phyloP scores from a whole-genome alignment of 139 green algal genomes.

The Zygnema circumcarinatum region DNA sequence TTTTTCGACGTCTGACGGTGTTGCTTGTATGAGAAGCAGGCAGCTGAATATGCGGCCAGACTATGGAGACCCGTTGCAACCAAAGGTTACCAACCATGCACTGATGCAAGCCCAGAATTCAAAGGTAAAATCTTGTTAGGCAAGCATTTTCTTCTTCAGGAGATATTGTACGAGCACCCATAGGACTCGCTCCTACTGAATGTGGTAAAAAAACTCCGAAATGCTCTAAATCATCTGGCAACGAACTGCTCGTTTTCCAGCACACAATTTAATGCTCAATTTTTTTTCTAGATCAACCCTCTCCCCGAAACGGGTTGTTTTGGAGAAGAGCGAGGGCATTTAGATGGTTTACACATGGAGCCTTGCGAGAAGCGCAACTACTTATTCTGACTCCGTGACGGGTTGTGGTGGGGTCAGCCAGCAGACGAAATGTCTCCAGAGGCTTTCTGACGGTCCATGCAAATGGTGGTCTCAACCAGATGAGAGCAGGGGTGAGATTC shows the following conservation, averaged over 20 bases:
- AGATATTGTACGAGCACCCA: too few species aligned
- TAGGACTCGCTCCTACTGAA: too few species aligned
- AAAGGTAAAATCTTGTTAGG: constrained; percentile 4
- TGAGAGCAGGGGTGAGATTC: constrained; percentile 49
- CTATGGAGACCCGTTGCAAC: neutral
- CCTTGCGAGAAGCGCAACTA: neutral
- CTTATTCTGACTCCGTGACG: neutral
- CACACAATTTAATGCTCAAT: neutral
- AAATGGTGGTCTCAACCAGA: constrained; percentile 57
- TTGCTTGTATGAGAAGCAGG: neutral
- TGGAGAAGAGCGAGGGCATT: too few species aligned
- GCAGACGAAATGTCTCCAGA: neutral
- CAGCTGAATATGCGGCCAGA: neutral
- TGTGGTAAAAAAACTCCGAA: too few species aligned
- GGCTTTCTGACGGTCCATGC: constrained; percentile 45
- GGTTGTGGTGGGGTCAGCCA: neutral
- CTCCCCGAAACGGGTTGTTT: neutral
- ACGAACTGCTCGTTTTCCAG: neutral
- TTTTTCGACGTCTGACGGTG: too few species aligned
- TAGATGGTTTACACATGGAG: neutral
- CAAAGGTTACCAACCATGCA: constrained; percentile 15
- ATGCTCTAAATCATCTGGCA: too few species aligned
- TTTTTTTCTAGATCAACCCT: neutral
- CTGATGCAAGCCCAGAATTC: constrained; percentile 7
- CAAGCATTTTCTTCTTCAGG: too few species aligned